Evolutionary conservation across 179 eudicot genomes (phyloP).

Genomic region (Nepenthes alata): DNA sequence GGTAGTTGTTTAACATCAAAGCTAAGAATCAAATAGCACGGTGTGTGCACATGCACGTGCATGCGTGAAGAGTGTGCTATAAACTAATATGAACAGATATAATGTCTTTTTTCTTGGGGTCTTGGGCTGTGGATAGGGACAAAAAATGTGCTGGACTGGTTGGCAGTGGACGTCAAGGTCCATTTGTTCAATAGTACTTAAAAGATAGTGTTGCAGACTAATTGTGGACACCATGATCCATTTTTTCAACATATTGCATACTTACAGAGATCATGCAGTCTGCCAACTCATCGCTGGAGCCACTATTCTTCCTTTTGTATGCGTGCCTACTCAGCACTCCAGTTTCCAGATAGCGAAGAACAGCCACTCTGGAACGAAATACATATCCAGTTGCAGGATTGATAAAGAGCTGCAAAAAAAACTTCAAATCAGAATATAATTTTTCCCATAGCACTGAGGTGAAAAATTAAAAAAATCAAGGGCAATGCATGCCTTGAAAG

Average conservation of each 20-base stretch:
- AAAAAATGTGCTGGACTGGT: no score
- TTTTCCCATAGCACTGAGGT: neutral
- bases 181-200: no score
- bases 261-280: conserved; percentile 29
- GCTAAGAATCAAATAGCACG: no score
- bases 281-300: conserved; percentile 9
- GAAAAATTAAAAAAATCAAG: neutral
- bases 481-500: neutral
- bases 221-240: neutral
- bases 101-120: no score
- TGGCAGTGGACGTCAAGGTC: no score
- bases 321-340: conserved; percentile 52
- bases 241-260: neutral
- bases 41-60: no score
- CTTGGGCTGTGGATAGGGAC: no score
- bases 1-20: no score
- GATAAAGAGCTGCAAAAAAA: conserved; percentile 37
- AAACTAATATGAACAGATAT: no score
- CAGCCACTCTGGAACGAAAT: conserved; percentile 64
- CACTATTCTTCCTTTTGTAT: conserved; percentile 35
- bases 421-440: neutral
- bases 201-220: neutral
- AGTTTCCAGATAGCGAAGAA: conserved; percentile 51
- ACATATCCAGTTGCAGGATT: conserved; percentile 54
- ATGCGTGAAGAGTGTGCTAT: no score